Percentiles rank a stretch among this genome's conserved stretches.
These are phyloP conservation scores for Pisolithus albus DNA, from an alignment of 768 basidiomycete species.

Conservation along the genomic window DNA sequence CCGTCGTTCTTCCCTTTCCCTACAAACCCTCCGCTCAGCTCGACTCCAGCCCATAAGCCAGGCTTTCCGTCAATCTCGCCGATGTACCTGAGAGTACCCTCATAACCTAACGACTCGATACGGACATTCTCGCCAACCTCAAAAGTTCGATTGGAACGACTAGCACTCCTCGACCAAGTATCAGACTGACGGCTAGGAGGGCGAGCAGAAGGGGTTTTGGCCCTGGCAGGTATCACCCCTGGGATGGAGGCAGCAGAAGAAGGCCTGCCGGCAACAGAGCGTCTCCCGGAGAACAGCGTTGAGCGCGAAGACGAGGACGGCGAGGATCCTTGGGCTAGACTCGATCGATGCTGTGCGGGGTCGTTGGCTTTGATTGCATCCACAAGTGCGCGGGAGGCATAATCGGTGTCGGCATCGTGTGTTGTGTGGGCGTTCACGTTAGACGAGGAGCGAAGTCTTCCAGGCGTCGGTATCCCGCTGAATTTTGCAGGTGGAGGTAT, in stretches of 20 bases:
- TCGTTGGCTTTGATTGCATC: slow-evolving; percentile 80
- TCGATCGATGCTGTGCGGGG: slow-evolving; percentile 60
- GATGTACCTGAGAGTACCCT: slow-evolving; percentile 73
- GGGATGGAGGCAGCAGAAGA: slow-evolving; percentile 54
- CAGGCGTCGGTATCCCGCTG: slow-evolving; percentile 61
- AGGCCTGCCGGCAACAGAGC: slow-evolving; percentile 48
- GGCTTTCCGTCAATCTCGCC: slow-evolving; percentile 86
- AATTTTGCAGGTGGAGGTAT: slow-evolving; percentile 44
- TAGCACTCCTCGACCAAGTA: slow-evolving; percentile 38
- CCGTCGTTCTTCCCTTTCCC: slow-evolving; percentile 97
- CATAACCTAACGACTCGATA: slow-evolving; percentile 83
- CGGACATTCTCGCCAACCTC: slow-evolving; percentile 77
- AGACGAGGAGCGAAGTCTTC: slow-evolving; percentile 64
- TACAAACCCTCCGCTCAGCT: slow-evolving; percentile 74
- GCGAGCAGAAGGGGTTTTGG: slow-evolving; percentile 52
- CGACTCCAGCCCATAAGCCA: slow-evolving; percentile 91
- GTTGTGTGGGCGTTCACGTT: slow-evolving; percentile 33
- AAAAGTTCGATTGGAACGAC: slow-evolving; percentile 42
- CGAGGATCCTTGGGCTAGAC: slow-evolving; percentile 31
- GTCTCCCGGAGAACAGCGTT: slow-evolving; percentile 34
- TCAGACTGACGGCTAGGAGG: slow-evolving; percentile 68
- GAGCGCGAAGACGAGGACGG: slow-evolving; percentile 45
- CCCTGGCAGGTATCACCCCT: slow-evolving; percentile 33
- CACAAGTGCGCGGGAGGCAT: slow-evolving; percentile 63
- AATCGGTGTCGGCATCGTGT: slow-evolving; percentile 42